Evolutionary conservation across 2,329 filamentous ascomycete species (phyloP).

Genomic region (Mycocentrospora acerina): DNA sequence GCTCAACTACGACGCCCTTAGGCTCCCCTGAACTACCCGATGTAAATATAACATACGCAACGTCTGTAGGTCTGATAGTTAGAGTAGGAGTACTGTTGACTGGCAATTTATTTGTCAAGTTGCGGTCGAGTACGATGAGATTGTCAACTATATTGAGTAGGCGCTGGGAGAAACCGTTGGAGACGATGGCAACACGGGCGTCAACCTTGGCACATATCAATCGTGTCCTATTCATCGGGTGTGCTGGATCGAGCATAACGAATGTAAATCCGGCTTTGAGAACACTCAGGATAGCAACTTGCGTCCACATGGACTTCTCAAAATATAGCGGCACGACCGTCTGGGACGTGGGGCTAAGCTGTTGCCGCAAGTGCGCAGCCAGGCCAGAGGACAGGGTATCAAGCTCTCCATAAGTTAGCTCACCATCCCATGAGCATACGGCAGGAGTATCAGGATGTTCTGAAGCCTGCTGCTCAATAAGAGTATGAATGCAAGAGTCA

Average conservation of each 20-base stretch:
- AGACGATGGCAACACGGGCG: too few relatives aligned
- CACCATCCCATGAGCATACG: constrained; percentile 1
- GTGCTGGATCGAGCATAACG: constrained; percentile 33
- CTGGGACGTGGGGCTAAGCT: too few relatives aligned
- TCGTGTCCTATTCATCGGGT: too few relatives aligned
- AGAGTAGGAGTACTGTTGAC: not conserved
- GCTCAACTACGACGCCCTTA: constrained; percentile 77
- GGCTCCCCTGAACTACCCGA: constrained; percentile 96
- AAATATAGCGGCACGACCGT: too few relatives aligned
- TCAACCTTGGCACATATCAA: too few relatives aligned
- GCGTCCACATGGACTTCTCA: constrained; percentile 21
- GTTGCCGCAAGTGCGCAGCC: too few relatives aligned
- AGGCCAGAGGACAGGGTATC: not conserved
- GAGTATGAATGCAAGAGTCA: too few relatives aligned
- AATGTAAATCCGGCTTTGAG: constrained; percentile 42
- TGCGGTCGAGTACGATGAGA: too few relatives aligned
- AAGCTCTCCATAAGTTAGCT: not conserved
- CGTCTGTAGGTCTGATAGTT: not conserved
- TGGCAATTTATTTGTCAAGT: too few relatives aligned
- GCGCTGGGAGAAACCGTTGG: too few relatives aligned
- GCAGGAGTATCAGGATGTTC: constrained; percentile 1
- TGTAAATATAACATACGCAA: constrained; percentile 48
- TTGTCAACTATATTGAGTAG: too few relatives aligned
- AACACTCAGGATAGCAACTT: constrained; percentile 39
- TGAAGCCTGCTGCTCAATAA: too few relatives aligned